Evolutionary conservation across 2,329 filamentous ascomycete genomes (phyloP).

Genomic region (Tricladium varicosporioides): DNA sequence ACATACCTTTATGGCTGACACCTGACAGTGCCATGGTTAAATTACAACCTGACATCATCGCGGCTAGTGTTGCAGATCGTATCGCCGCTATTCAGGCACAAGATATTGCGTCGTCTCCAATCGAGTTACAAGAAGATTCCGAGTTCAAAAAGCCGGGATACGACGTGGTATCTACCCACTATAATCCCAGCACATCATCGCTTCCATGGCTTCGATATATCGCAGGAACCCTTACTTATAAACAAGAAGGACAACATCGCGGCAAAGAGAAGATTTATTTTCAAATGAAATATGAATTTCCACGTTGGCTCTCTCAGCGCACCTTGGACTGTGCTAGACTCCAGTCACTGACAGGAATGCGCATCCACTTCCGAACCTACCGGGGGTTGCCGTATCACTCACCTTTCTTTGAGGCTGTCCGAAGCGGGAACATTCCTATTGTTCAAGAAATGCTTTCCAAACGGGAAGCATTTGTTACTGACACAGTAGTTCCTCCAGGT

Average conservation of each 20-base stretch:
- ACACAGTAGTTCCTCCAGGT: not conserved
- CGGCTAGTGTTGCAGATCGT: constrained; percentile 2
- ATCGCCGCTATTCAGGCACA: not conserved
- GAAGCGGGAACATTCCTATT: not conserved
- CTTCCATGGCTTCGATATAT: constrained; percentile 4
- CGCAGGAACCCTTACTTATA: constrained; percentile 2
- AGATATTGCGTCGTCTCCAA: no score
- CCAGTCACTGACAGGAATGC: constrained; percentile 2
- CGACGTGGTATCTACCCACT: not conserved
- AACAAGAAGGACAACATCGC: not conserved
- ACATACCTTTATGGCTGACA: not conserved
- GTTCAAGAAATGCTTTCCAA: constrained; percentile 9
- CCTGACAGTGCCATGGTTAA: constrained; percentile 11
- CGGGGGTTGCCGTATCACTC: not conserved
- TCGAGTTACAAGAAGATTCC: not conserved
- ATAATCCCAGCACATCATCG: constrained; percentile 1
- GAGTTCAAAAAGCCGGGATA: not conserved
- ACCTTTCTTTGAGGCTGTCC: not conserved
- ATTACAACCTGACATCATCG: constrained; percentile 15
- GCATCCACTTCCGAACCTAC: constrained; percentile 3
- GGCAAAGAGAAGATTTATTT: not conserved
- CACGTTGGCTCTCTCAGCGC: constrained; percentile 1
- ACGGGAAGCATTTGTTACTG: constrained; percentile 2
- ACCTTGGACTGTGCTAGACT: not conserved
- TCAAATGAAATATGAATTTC: constrained; percentile 8